A percentile compares a stretch with the other conserved stretches of the same genome.
These are phyloP conservation scores for Fusarium haematococcum DNA, from an alignment of 2,329 filamentous ascomycete species.

Conservation along the genomic window DNA sequence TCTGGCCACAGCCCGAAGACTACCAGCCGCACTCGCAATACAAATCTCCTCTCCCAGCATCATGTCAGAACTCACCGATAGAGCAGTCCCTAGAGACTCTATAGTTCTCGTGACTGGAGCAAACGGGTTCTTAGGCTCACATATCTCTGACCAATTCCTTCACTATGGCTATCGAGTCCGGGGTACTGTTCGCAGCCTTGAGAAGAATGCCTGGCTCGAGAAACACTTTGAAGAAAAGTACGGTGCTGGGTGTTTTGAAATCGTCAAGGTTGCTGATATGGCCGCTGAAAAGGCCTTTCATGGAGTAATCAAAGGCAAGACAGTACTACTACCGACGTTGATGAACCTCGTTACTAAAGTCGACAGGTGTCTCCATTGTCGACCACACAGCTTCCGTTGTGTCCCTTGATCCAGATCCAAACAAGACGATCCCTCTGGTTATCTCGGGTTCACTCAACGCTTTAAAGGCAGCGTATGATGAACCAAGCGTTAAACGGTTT, in stretches of 20 bases:
- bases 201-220: constrained; percentile 48
- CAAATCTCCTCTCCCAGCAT: neutral
- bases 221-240: constrained; percentile 46
- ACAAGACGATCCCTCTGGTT: constrained; percentile 52
- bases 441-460: constrained; percentile 45
- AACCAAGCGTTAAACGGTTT: constrained; percentile 53
- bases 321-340: too few species aligned
- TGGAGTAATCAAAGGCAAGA: constrained; percentile 41
- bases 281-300: constrained; percentile 35
- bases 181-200: constrained; percentile 52
- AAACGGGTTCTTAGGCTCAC: constrained; percentile 55
- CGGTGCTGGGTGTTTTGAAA: constrained; percentile 47
- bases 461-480: constrained; percentile 50
- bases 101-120: constrained; percentile 55
- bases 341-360: neutral
- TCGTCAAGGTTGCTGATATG: constrained; percentile 50
- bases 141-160: constrained; percentile 53
- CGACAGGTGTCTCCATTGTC: constrained; percentile 45
- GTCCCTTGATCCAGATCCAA: constrained; percentile 50
- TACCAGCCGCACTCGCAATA: too few species aligned
- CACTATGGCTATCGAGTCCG: constrained; percentile 54
- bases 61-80: neutral
- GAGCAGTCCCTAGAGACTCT: constrained; percentile 26
- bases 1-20: neutral
- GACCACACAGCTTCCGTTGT: constrained; percentile 54